Evolutionary conservation across 257 asterid genomes (phyloP), one percentile per base, ranked within the genome.

Genomic region (Apocynum venetum): DNA sequence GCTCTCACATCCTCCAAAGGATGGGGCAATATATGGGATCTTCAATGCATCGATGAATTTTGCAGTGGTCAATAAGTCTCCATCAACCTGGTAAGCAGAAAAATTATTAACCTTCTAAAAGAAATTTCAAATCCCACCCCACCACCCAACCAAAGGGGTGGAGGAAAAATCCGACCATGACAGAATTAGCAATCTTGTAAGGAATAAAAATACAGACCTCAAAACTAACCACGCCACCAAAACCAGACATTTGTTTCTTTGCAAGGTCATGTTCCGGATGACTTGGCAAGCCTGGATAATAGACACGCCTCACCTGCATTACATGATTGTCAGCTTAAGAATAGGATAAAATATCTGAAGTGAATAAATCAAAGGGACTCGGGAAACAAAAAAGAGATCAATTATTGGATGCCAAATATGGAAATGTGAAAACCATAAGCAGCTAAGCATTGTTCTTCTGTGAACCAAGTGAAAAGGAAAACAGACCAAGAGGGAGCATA

Each of bases 1-100:
- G 91, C 98, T 92, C 85, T 93, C 98, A 61, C 91, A 87, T 53
- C 98, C 98, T 76, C 98, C 98, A 81, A 93, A 93, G 17, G 98
- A 93, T 1, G 98, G 98, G 79, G 98, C 98, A 59, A 93, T 92
- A 80, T 93, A 93, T 4, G 98, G 93, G 68, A 93, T 93, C 77
- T 74, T 85, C 83, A 93, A 82, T 3, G 96, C 85, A 81, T 93
- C 98, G 19, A 93, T 38, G 71, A 93, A 93, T 81, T 90, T 93
- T 63, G 96, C 96, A 61, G 97, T 93, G 41, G 73, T 87, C 76
- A 59, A 71, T 49, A 92, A 82, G 81, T 93, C 97, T 73, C 98
- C 98, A 73, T 92, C 96, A 81, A 93, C 89, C 98, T 91, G 76
- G 68, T 72, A 56, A 68, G 41, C 64, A 71, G 71, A 43, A 56